Evolutionary conservation across 2,329 filamentous ascomycete species (phyloP).

Genomic region (Colletotrichum sansevieriae): DNA sequence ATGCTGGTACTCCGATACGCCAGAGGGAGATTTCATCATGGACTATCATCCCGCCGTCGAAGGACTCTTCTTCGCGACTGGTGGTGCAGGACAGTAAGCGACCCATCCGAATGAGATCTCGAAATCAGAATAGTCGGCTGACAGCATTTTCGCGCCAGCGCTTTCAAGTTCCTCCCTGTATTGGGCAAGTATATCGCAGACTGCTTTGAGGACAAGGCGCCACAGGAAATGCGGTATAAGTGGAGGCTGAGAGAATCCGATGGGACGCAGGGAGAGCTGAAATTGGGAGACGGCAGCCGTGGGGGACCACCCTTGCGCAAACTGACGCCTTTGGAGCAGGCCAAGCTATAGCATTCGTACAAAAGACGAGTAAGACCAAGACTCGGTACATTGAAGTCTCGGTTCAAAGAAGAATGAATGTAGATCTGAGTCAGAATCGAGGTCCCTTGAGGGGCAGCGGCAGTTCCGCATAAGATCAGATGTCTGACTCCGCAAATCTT

Average conservation of each 20-base stretch:
- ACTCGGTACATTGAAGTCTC: too few species aligned
- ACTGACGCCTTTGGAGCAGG: conserved; percentile 45
- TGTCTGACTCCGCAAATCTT: too few species aligned
- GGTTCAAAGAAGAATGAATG: too few species aligned
- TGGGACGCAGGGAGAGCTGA: conserved; percentile 28
- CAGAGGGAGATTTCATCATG: conserved; percentile 72
- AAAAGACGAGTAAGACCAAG: neutral
- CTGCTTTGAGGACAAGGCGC: conserved; percentile 50
- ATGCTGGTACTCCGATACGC: conserved; percentile 77
- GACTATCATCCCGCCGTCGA: conserved; percentile 65
- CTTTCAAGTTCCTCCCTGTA: conserved; percentile 47
- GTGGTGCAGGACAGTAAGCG: conserved; percentile 58
- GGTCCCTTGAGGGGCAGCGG: too few species aligned
- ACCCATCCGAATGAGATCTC: neutral
- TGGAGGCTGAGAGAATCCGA: conserved; percentile 47
- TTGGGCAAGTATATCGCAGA: conserved; percentile 48
- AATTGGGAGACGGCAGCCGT: conserved; percentile 49
- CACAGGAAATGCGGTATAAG: conserved; percentile 46
- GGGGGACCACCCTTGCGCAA: conserved; percentile 47
- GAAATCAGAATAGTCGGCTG: neutral
- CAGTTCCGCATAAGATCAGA: too few species aligned
- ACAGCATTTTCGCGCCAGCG: conserved; percentile 27
- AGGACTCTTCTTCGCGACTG: conserved; percentile 62
- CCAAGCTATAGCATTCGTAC: conserved; percentile 44
- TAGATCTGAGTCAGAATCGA: too few species aligned